Evolutionary conservation across 768 basidiomycete species (phyloP).

Genomic region (Gloeophyllum trabeum): DNA sequence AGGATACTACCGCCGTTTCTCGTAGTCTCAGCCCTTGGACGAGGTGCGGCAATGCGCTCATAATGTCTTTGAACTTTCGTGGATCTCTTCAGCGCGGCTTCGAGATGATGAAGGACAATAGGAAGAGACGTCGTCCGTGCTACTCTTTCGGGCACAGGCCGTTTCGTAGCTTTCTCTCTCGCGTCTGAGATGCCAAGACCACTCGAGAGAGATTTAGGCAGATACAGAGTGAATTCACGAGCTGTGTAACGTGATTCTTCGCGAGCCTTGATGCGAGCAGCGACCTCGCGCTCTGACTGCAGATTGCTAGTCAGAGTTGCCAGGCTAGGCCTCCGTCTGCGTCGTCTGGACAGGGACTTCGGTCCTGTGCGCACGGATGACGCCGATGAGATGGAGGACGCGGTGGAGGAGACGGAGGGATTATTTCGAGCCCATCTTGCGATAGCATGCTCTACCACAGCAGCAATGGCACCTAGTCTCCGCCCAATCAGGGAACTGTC

Average conservation of each 20-base stretch:
- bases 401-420: conserved; percentile 32
- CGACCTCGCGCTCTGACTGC: conserved; percentile 47
- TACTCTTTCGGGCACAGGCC: conserved; percentile 6
- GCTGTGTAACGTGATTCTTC: conserved; percentile 47
- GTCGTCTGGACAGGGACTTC: conserved; percentile 29
- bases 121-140: conserved; percentile 34
- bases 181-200: neutral
- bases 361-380: conserved; percentile 28
- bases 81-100: conserved; percentile 30
- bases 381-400: conserved; percentile 27
- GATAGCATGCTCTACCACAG: conserved; percentile 61
- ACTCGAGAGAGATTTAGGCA: conserved; percentile 29
- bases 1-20: too few relatives aligned
- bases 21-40: neutral
- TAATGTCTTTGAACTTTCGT: conserved; percentile 18
- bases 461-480: conserved; percentile 26
- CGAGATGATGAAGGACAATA: conserved; percentile 37
- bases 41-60: neutral
- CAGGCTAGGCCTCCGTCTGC: conserved; percentile 34
- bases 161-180: neutral
- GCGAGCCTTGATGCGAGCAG: conserved; percentile 52
- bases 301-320: conserved; percentile 40
- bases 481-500: conserved; percentile 25
- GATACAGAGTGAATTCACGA: conserved; percentile 56
- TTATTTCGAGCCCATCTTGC: conserved; percentile 57